Percentiles rank a stretch among this genome's conserved stretches.
These are phyloP conservation scores for Botrytis elliptica DNA, from an alignment of 2,329 filamentous ascomycete genomes.

Conservation along the genomic window DNA sequence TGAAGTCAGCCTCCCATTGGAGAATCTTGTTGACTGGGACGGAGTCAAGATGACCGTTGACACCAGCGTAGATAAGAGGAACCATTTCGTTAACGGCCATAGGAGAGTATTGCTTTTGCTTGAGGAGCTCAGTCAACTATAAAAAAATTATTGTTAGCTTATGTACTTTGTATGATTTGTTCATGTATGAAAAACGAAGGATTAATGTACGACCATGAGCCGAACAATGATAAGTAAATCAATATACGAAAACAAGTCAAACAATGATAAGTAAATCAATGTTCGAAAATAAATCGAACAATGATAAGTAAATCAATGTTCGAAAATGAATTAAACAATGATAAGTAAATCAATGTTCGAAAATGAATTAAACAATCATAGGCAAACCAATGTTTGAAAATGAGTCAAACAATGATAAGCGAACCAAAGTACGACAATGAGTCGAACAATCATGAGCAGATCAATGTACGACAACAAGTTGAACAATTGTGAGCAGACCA, in stretches of 20 bases:
- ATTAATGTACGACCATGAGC: neutral
- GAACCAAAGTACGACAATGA: too few species aligned
- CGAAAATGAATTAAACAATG: neutral
- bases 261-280: neutral
- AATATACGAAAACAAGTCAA: too few species aligned
- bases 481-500: neutral
- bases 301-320: too few species aligned
- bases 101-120: conserved; percentile 99
- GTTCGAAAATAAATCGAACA: neutral
- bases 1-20: conserved; percentile 91
- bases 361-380: neutral
- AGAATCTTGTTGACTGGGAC: conserved; percentile 91
- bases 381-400: too few species aligned
- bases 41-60: conserved; percentile 90
- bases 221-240: neutral
- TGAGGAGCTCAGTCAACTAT: conserved; percentile 89
- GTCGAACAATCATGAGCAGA: neutral
- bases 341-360: neutral
- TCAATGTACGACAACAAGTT: neutral
- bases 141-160: conserved; percentile 32
- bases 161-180: conserved; percentile 28
- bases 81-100: conserved; percentile 99
- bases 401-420: too few species aligned
- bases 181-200: neutral
- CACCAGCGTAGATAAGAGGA: conserved; percentile 98